phyloP scores from a whole-genome alignment of 805 yeast species.

The Scheffersomyces stipitis region DNA sequence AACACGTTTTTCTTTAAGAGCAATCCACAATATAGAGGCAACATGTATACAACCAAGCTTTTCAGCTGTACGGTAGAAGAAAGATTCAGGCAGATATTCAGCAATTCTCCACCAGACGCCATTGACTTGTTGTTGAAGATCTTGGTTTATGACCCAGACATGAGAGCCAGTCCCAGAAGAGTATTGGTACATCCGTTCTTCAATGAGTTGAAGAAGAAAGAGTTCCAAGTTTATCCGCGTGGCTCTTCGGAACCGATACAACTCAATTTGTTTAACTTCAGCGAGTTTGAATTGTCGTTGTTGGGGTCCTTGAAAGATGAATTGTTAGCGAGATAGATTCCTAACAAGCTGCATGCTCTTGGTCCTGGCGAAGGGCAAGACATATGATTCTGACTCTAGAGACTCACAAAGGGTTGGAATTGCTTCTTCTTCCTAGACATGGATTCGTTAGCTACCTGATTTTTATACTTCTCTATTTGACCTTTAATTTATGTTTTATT shows the following conservation, averaged over 20 bases:
- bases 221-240: conserved; percentile 55
- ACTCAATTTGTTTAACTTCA: conserved; percentile 64
- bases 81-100: conserved; percentile 48
- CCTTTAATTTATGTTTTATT: neutral
- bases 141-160: conserved; percentile 86
- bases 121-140: conserved; percentile 79
- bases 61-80: conserved; percentile 55
- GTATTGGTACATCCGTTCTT: conserved; percentile 88
- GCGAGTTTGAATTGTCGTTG: conserved; percentile 62
- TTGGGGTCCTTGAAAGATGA: conserved; percentile 39
- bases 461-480: neutral
- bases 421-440: too few species aligned
- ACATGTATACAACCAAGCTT: conserved; percentile 65
- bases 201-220: conserved; percentile 70
- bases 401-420: too few species aligned
- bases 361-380: too few species aligned
- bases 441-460: too few species aligned
- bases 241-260: conserved; percentile 43
- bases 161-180: conserved; percentile 75
- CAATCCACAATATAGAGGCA: conserved; percentile 75
- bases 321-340: conserved; percentile 11
- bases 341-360: too few species aligned
- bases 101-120: conserved; percentile 78
- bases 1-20: conserved; percentile 68
- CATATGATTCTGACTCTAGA: too few species aligned